Base-by-base conservation (phyloP, 805 yeast species). In the Starmerella stellata region DNA sequence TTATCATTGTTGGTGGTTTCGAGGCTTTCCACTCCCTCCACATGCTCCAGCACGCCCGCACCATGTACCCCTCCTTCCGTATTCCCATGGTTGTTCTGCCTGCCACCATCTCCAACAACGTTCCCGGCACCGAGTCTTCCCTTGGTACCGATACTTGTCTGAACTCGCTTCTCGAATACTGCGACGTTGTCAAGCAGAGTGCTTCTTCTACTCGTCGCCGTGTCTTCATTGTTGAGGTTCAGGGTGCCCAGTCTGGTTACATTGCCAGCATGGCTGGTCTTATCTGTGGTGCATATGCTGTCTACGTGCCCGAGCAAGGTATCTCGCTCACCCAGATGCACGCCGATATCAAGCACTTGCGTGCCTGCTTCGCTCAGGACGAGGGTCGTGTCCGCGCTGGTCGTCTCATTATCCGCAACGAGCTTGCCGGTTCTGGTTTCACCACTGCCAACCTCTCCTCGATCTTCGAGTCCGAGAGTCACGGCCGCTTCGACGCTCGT, bases 91-190 rank as follows among this genome's bases (percentile, higher is more conserved):
- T 80, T 31, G 72, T 81, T 50, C 68, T 90, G 48, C 98, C 98
- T 9, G 87, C 96, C 2, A 90, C 98, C 2, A 81, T 90, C 47
- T 83, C 95, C 15, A 90, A 90, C 63, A 90, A 90, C 52, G 96
- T 90, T 36, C 98, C 99, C n/a, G 99, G 98, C 43, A 78, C 96
- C 2, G 95, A 90, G 60, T 83, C 83, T 60, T 83, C 95, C 0
- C 62, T 90, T 42, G 99, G 99, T 42, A 69, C 83, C 11, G 98
- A 90, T 58, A 90, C 99, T 9, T 92, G 98, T 65, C 65, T 90
- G 65, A 90, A 90, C 61, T 65, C 90, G 8, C 67, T 90, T 52
- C 82, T 83, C 45, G 74, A 78, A 41, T 90, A 90, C 65, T 87
- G 96, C 63, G 99, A 90, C 59, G 82, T 80, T 20, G 77, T 90